Conservation (phyloP, 371 early-diverging fungal genomes). For the Actinomucor elegans region DNA sequence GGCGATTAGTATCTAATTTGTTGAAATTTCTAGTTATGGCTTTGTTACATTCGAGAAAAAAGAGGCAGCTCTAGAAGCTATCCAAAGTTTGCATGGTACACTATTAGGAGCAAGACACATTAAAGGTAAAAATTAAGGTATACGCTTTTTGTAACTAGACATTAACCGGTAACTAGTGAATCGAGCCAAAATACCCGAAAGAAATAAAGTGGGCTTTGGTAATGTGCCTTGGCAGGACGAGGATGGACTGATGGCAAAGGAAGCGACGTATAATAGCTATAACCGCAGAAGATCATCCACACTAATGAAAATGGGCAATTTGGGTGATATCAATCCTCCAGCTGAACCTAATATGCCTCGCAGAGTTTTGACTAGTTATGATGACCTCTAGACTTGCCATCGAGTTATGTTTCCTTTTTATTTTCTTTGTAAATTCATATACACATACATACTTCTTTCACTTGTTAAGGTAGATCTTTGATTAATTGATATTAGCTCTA, state of each 20-base stretch:
- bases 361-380: constrained; percentile 35
- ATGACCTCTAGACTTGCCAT: constrained; percentile 26
- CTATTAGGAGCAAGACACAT: constrained; percentile 47
- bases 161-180: constrained; percentile 34
- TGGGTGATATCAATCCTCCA: not conserved
- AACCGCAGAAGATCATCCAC: constrained; percentile 11
- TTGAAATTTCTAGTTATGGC: constrained; percentile 37
- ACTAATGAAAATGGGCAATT: not conserved
- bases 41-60: constrained; percentile 55
- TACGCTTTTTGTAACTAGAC: not conserved
- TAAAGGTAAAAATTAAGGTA: constrained; percentile 30
- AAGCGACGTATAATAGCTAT: constrained; percentile 20
- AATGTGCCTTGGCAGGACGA: constrained; percentile 64
- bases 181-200: constrained; percentile 62
- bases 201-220: constrained; percentile 61
- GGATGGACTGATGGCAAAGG: constrained; percentile 41
- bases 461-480: not conserved
- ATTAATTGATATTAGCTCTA: not conserved
- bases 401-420: not conserved
- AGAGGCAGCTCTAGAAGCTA: constrained; percentile 45
- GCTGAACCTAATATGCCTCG: constrained; percentile 13
- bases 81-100: constrained; percentile 53
- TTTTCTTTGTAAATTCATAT: constrained; percentile 1
- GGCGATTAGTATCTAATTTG: not conserved
- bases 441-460: too few species aligned